Conservation (phyloP, 768 basidiomycete genomes). For the Crepidotus variabilis region DNA sequence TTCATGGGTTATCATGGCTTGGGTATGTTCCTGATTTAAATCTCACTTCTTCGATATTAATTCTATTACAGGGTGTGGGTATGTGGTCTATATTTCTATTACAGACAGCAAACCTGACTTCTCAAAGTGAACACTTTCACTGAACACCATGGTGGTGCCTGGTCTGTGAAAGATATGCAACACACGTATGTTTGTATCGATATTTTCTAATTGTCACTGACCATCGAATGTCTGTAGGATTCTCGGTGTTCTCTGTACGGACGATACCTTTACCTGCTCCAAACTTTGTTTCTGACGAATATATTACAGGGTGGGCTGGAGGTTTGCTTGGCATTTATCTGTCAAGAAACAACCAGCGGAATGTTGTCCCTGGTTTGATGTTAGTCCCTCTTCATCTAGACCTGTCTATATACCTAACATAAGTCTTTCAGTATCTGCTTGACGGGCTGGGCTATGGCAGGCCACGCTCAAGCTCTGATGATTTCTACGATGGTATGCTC, state of each 20-base stretch:
- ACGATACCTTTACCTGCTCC: not conserved
- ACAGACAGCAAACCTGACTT: not conserved
- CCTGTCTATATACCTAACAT: not conserved
- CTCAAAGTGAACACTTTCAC: conserved; percentile 84
- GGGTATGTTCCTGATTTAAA: conserved; percentile 31
- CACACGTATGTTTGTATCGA: conserved; percentile 73
- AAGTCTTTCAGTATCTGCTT: conserved; percentile 60
- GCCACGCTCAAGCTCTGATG: conserved; percentile 82
- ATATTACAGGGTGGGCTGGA: conserved; percentile 81
- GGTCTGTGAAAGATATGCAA: conserved; percentile 94
- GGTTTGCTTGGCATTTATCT: conserved; percentile 87
- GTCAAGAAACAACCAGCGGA: conserved; percentile 76
- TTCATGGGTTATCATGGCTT: conserved; percentile 57
- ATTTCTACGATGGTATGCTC: conserved; percentile 69
- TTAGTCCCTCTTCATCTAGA: conserved; percentile 30
- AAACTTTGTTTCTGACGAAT: conserved; percentile 2
- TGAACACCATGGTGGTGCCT: conserved; percentile 74
- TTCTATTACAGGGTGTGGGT: conserved; percentile 69
- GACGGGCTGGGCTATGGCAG: conserved; percentile 93
- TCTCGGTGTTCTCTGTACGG: conserved; percentile 68
- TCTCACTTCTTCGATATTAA: too few relatives aligned
- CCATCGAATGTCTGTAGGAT: conserved; percentile 36
- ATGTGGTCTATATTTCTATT: conserved; percentile 13
- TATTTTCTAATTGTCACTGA: not conserved
- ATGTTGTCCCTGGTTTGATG: conserved; percentile 81